A percentile compares a stretch with the other conserved stretches of the same genome.
Conservation (phyloP, 2,329 filamentous ascomycete species). For the Fusarium nisikadoi region DNA sequence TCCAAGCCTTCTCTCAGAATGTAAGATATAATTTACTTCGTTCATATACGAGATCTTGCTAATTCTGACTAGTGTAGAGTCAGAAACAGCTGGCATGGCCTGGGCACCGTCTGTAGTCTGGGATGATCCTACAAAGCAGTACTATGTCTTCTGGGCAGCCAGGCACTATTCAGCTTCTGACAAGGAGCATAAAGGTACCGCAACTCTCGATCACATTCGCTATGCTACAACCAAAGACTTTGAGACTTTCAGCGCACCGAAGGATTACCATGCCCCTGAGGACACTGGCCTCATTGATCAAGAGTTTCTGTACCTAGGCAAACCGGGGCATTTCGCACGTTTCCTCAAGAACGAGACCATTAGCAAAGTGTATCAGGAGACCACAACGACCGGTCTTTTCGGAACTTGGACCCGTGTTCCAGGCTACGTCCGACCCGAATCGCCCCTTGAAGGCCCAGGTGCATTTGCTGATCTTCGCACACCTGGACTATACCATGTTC, state of each 20-base stretch:
- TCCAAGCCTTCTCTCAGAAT: conserved; percentile 40
- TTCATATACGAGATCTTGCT: background rate
- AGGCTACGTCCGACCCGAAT: conserved; percentile 48
- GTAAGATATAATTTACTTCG: background rate
- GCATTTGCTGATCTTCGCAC: conserved; percentile 52
- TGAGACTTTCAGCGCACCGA: conserved; percentile 56
- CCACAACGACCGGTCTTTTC: conserved; percentile 57
- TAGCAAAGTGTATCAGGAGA: conserved; percentile 60
- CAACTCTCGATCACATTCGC: conserved; percentile 56
- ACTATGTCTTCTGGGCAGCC: conserved; percentile 61
- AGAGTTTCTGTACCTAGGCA: conserved; percentile 57
- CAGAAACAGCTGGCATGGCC: conserved; percentile 50
- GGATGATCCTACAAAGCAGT: conserved; percentile 51
- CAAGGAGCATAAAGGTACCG: conserved; percentile 55
- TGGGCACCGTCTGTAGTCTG: conserved; percentile 53
- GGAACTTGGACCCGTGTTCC: conserved; percentile 58
- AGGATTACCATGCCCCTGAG: conserved; percentile 54
- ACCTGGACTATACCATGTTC: conserved; percentile 51
- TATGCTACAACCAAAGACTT: conserved; percentile 64
- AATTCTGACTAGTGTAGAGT: conserved; percentile 45
- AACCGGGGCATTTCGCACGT: conserved; percentile 53
- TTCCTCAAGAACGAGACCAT: conserved; percentile 63
- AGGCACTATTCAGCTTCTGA: conserved; percentile 57
- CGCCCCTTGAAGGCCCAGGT: conserved; percentile 51
- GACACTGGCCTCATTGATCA: conserved; percentile 61